Conservation (phyloP, 2,329 filamentous ascomycete genomes). For the Penicillium verrucosum region DNA sequence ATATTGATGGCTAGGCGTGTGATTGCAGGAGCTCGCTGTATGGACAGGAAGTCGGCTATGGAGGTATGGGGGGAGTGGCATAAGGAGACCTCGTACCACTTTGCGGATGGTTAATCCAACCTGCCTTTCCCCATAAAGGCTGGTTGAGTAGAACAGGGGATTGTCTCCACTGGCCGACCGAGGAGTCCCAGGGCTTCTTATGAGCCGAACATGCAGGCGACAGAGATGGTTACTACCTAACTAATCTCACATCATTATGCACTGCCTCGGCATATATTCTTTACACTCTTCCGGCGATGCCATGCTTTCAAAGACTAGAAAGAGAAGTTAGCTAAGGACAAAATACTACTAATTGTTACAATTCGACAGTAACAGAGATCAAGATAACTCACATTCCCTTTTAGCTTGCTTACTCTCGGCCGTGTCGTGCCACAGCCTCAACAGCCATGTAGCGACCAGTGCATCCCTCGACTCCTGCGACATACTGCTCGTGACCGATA, state of each 20-base stretch:
- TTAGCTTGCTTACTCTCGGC: constrained; percentile 18
- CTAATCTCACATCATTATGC: not conserved
- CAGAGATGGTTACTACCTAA: not conserved
- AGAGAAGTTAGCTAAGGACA: not conserved
- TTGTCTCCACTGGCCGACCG: too few species aligned
- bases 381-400: constrained; percentile 11
- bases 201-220: not conserved
- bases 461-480: constrained; percentile 11
- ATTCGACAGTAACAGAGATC: not conserved
- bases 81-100: too few species aligned
- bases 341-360: too few species aligned
- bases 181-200: not conserved
- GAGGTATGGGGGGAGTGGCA: too few species aligned
- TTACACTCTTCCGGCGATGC: not conserved
- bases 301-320: constrained; percentile 2
- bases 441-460: constrained; percentile 16
- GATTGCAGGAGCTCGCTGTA: too few species aligned
- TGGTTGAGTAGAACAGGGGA: too few species aligned
- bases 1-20: too few species aligned
- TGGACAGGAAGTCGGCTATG: too few species aligned
- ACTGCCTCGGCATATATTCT: not conserved
- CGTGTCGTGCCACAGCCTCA: constrained; percentile 16
- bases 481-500: constrained; percentile 7
- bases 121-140: too few species aligned
- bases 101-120: too few species aligned